Evolutionary conservation across 2,329 filamentous ascomycete genomes (phyloP).

Genomic region (Lithohypha guttulata): DNA sequence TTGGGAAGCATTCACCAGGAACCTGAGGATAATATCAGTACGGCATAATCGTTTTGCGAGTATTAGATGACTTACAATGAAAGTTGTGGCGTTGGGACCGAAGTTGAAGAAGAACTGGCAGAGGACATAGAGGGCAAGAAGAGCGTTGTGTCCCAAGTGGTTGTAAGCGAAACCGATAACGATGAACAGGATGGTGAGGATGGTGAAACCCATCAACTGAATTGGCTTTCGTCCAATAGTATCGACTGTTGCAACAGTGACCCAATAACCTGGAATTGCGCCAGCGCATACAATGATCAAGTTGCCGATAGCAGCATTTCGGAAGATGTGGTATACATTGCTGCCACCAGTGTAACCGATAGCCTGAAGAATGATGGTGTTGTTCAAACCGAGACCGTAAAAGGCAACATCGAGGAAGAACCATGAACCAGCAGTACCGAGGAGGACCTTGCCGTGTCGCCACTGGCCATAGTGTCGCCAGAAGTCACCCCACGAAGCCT

Average conservation of each 20-base stretch:
- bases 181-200: conserved; percentile 52
- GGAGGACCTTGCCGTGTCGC: conserved; percentile 60
- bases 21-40: not conserved
- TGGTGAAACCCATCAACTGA: conserved; percentile 51
- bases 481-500: conserved; percentile 66
- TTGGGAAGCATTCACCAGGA: conserved; percentile 57
- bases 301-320: conserved; percentile 68
- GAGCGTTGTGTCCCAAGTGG: conserved; percentile 36
- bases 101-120: conserved; percentile 59
- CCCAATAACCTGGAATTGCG: conserved; percentile 73
- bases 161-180: conserved; percentile 52
- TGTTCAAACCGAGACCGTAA: conserved; percentile 65
- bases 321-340: conserved; percentile 58
- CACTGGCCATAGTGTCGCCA: conserved; percentile 56
- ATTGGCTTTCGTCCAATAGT: conserved; percentile 68
- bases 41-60: no score
- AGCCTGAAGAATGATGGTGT: conserved; percentile 56
- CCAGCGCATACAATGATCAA: conserved; percentile 68
- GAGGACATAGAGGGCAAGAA: conserved; percentile 53
- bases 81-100: conserved; percentile 56
- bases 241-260: conserved; percentile 64
- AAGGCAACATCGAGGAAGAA: conserved; percentile 60
- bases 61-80: no score
- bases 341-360: conserved; percentile 59
- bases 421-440: conserved; percentile 78